Conservation (phyloP, 768 basidiomycete species). For the Panaeolus papilionaceus region DNA sequence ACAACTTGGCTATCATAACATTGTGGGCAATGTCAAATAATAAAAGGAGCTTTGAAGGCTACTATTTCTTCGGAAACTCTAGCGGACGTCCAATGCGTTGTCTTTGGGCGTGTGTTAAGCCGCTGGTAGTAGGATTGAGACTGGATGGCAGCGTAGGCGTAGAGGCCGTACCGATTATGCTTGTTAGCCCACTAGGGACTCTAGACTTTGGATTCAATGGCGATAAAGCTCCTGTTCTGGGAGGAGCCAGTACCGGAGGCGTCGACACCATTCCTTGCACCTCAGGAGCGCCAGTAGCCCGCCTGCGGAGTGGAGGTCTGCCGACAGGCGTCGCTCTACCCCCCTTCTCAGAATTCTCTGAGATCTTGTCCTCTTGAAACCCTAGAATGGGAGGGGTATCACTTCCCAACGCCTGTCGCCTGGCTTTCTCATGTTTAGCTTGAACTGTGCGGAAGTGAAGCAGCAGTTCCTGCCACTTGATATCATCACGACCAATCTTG, state of each 20-base stretch:
- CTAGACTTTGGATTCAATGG: conserved; percentile 78
- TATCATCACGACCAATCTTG: conserved; percentile 84
- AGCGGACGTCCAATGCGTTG: conserved; percentile 33
- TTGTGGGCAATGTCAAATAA: background rate
- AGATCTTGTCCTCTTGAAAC: conserved; percentile 49
- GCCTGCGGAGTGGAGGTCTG: conserved; percentile 62
- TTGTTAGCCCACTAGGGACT: conserved; percentile 49
- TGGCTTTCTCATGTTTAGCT: conserved; percentile 89
- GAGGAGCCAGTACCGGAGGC: conserved; percentile 25
- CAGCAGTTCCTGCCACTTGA: conserved; percentile 97
- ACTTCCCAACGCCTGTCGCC: conserved; percentile 75
- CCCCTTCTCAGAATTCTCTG: conserved; percentile 34
- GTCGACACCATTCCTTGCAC: background rate
- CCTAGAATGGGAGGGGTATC: conserved; percentile 61
- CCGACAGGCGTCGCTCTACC: conserved; percentile 30
- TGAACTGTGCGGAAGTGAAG: conserved; percentile 92
- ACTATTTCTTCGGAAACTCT: conserved; percentile 36
- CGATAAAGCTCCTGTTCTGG: conserved; percentile 61
- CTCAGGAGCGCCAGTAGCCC: conserved; percentile 54
- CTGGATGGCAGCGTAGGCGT: conserved; percentile 25
- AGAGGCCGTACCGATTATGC: conserved; percentile 25
- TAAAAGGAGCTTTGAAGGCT: background rate
- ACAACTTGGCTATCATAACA: background rate
- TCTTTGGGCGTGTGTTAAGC: conserved; percentile 43
- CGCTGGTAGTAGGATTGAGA: conserved; percentile 33